phyloP scores from a whole-genome alignment of 768 basidiomycete species.

The Paxillus rubicundulus region DNA sequence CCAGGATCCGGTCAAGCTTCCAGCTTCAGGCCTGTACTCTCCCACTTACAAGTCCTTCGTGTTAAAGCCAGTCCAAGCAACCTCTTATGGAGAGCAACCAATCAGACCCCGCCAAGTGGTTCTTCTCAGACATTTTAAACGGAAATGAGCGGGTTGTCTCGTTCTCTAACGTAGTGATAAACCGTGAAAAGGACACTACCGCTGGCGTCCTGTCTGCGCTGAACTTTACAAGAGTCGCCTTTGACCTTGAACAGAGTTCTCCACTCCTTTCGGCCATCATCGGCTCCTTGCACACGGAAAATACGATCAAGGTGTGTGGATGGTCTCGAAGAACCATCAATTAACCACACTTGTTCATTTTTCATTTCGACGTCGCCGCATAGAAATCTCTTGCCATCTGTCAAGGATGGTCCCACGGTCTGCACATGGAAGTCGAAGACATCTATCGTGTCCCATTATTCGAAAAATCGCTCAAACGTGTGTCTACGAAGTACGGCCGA shows the following conservation, averaged over 20 bases:
- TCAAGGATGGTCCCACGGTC: slow-evolving; percentile 41
- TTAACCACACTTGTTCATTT: not conserved
- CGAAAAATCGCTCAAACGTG: slow-evolving; percentile 35
- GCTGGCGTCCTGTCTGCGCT: slow-evolving; percentile 57
- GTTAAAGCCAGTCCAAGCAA: no score
- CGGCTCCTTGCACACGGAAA: slow-evolving; percentile 7
- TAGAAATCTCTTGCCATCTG: slow-evolving; percentile 55
- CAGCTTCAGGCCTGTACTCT: no score
- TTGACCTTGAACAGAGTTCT: slow-evolving; percentile 18
- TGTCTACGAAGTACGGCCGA: slow-evolving; percentile 34
- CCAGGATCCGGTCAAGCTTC: no score
- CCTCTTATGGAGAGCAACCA: no score
- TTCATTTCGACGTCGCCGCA: not conserved
- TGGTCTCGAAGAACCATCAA: not conserved
- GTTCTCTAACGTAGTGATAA: slow-evolving; percentile 43
- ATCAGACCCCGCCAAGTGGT: no score
- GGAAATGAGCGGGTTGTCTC: slow-evolving; percentile 40
- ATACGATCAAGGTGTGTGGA: slow-evolving; percentile 19
- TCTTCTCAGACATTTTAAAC: slow-evolving; percentile 15
- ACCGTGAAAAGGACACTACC: slow-evolving; percentile 27
- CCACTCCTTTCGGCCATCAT: slow-evolving; percentile 13
- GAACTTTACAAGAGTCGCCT: slow-evolving; percentile 53
- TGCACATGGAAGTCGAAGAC: slow-evolving; percentile 51
- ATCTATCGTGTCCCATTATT: slow-evolving; percentile 48
- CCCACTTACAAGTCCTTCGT: no score